Evolutionary conservation across 2,329 filamentous ascomycete genomes (phyloP), one percentile per base, ranked within the genome.

Genomic region (Aspergillus fumigatiaffinis): DNA sequence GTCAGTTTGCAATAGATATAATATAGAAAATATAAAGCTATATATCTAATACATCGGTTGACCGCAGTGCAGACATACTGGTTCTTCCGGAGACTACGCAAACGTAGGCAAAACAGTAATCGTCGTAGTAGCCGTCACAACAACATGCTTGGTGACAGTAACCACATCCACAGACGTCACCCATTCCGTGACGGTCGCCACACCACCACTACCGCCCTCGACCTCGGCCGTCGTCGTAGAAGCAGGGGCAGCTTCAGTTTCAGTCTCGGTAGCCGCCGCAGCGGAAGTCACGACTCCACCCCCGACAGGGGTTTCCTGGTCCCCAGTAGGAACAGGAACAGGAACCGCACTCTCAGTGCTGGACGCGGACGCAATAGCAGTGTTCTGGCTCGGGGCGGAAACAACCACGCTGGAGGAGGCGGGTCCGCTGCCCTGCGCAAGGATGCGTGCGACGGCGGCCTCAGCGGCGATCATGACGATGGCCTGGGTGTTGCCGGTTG

Each of bases 401-500:
- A 52, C 41, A 42, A 23, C 17, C n/a, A 49, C 8, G 51, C 47
- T 50, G 21, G 32, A 52, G 5, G 25, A 14, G 17, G 10, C 17
- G 49, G 26, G 12, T 4, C 9, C 28, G 7, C 35, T 26, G 53
- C 44, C 58, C 21, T 81, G 63, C 20, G 77, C 78, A 20, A 84
- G 64, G 55, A 85, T 84, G 61, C 75, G 79, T 58, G 78, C 76
- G 1, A 80, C 79, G 9, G 85, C 85, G 51, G 80, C 79, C 75
- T 89, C 86, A 10, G 85, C 82, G 12, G 80, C 84, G 41, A 85
- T 79, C 67, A 88, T 84, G 63, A 89, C 83, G 35, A 84, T 81
- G 1, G 85, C 82, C 49, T 84, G 82, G 1, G 87, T 87, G 73
- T 90, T 90, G 5, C 85, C 84, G 1, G 85, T 85, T 3, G 85